Evolutionary conservation across 768 basidiomycete species (phyloP), one percentile per base, ranked within the genome.

Genomic region (Mycena haematopus): DNA sequence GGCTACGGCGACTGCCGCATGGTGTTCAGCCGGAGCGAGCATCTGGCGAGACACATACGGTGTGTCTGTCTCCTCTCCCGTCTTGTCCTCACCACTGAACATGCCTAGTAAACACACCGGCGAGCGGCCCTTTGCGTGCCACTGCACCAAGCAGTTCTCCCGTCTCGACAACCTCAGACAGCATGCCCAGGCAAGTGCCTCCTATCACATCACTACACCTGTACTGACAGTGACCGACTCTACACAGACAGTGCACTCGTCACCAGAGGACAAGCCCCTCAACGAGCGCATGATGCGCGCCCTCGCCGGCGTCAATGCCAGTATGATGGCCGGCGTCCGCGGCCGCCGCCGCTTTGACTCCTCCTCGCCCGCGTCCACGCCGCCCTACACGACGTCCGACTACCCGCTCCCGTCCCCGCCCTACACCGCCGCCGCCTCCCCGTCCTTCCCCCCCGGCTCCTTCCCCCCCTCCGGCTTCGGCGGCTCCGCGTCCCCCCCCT

Each of bases 81-180:
- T 17, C 17, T 38, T 38, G 36, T 38, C 36, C 29, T 31, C 29
- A 9, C 29, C 29, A 31, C 9, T 14, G 13, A 24, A 17, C 21
- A 15, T 27, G n/a, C 24, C 15, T 78, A 98, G 96, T 69, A 98
- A 98, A 84, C 96, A 99, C 76, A 98, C 96, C 3, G 96, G 96
- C 64, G 96, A 98, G 74, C 88, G 95, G 22, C 96, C 96, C 14
- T 99, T 99, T 76, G 86, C 89, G 47, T 99, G 96, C 72, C 96
- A 98, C 72, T 99, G 96, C 79, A 84, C 88, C 6, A 96, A 96
- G 75, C 91, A 96, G 68, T 98, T 98, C 74, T 96, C 94, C 7
- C 87, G 96, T 13, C 88, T 99, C 71, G 96, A 99, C 77, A 99
- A 99, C 72, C 84, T 99, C 2, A 87, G 96, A 52, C 96, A 99